Conservation (phyloP, 2,329 filamentous ascomycete genomes). For the Fusarium annulatum region DNA sequence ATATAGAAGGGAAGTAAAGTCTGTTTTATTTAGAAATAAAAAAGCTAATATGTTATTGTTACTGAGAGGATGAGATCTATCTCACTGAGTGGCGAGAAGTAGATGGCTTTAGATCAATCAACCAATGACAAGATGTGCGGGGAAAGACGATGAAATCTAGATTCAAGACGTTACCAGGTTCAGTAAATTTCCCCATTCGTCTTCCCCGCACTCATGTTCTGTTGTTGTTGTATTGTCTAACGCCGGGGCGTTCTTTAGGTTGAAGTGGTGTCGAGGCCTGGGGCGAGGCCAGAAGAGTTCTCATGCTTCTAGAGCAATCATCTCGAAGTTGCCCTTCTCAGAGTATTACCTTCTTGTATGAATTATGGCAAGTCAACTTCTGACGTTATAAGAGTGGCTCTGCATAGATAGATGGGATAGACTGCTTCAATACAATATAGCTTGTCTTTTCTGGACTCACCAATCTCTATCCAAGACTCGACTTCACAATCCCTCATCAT, state of each 20-base stretch:
- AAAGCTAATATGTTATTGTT: too few species aligned
- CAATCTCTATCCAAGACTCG: not conserved
- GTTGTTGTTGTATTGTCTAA: too few species aligned
- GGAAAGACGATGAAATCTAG: conserved; percentile 9
- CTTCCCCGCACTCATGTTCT: not conserved
- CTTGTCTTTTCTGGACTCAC: not conserved
- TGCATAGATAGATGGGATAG: not conserved
- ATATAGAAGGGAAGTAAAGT: too few species aligned
- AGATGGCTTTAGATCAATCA: too few species aligned
- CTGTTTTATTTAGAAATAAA: too few species aligned
- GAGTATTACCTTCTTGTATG: not conserved
- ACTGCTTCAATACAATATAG: conserved; percentile 4
- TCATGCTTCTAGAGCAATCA: not conserved
- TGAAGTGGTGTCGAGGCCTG: not conserved
- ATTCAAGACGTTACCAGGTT: not conserved
- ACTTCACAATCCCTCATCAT: conserved; percentile 15
- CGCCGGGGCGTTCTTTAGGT: too few species aligned
- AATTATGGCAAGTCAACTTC: conserved; percentile 8
- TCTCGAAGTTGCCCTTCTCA: conserved; percentile 6
- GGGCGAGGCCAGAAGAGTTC: not conserved
- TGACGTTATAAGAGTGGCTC: not conserved
- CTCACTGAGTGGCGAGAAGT: too few species aligned
- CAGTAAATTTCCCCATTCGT: not conserved
- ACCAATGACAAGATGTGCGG: conserved; percentile 6
- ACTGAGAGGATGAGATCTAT: too few species aligned